Evolutionary conservation across 2,329 filamentous ascomycete genomes (phyloP).

Genomic region (Talaromyces sp.): DNA sequence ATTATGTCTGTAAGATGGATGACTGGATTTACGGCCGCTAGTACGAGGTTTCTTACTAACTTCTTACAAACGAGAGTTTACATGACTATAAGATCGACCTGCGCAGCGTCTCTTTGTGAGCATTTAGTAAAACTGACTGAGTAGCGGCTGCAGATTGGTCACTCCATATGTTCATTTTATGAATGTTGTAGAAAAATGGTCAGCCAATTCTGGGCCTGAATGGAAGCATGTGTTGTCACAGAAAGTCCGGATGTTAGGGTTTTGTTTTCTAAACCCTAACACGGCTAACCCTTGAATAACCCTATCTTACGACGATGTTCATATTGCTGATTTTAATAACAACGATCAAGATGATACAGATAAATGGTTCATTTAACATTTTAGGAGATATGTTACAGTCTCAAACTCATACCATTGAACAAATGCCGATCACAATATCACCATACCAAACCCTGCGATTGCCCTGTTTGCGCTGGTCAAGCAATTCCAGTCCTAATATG

Average conservation of each 20-base stretch:
- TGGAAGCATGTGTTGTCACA: background rate
- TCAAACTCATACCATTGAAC: background rate
- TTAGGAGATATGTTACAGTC: background rate
- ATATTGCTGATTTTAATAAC: background rate
- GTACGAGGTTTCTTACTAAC: background rate
- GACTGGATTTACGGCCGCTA: background rate
- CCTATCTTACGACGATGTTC: background rate
- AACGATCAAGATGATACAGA: background rate
- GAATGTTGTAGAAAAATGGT: background rate
- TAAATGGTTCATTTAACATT: background rate
- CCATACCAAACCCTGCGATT: background rate
- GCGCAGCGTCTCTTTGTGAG: background rate
- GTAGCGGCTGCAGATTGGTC: background rate
- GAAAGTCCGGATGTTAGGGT: background rate
- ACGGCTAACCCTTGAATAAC: background rate
- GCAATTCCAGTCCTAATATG: background rate
- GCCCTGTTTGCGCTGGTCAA: no score
- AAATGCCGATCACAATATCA: background rate
- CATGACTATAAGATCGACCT: background rate
- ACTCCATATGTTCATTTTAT: background rate
- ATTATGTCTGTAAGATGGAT: background rate
- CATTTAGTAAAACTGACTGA: background rate
- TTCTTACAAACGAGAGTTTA: background rate
- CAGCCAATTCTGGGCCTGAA: background rate
- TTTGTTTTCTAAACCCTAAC: background rate